Base-by-base conservation (phyloP, 305 asterid species). In the Fraxinus albicans region DNA sequence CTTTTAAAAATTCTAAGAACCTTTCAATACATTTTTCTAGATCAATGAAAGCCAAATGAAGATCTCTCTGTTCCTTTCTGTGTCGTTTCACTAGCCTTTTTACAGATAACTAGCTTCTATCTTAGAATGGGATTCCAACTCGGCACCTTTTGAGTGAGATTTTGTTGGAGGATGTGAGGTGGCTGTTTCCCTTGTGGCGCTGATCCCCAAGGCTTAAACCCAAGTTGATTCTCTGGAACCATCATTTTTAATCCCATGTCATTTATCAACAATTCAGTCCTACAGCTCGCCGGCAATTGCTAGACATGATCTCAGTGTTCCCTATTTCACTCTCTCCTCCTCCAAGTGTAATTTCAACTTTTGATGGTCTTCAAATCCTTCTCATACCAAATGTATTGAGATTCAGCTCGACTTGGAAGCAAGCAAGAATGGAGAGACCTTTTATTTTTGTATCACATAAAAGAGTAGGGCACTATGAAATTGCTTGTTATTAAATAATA, bases 381-480 rank as follows among this genome's bases (percentile, higher is more conserved):
- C 58, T 47, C 58, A 47, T 13, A 47, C n/a, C 58, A 47, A 47
- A 47, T 47, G 58, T 15, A 47, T 15, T 47, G 19, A 47, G 58
- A 47, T 13, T 47, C 77, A 47, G 60, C 67, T 21, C 58, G 34
- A 35, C 63, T n/a, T 38, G 65, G 73, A 23, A 81, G 60, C 8
- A 21, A 73, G 77, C 60, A 77, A 70, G 79, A 63, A 60, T 55
- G 40, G 17, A 77, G 55, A 17, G 55, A 17, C 23, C 2, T 44
- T 23, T 21, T 34, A 3, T 12, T 77, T 50, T 19, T 19, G 47
- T 72, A 55, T 58, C 80, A 70, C 58, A 53, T 40, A 31, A 40
- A 76, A 77, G 47, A 72, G 55, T 55, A 73, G 70, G 58, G 58
- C 83, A 73, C 31, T 33, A 34, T 2, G 38, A 79, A 36, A 36